These are phyloP conservation scores for Nigrospora osmanthi DNA, from an alignment of 2,329 filamentous ascomycete genomes.

Conservation along the genomic window DNA sequence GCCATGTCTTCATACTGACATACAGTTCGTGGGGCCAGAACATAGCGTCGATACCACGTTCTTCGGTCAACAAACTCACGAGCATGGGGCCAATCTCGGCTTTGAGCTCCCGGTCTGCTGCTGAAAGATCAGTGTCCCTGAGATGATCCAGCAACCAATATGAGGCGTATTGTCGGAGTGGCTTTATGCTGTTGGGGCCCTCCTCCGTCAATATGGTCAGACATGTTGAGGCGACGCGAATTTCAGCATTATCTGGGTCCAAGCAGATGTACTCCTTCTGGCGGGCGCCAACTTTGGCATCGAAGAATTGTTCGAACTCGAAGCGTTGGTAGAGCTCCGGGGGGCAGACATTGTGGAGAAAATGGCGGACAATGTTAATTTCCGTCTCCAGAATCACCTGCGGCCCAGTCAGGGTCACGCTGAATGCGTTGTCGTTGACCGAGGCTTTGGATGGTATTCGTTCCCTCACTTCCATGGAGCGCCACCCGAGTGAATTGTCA, in stretches of 20 bases:
- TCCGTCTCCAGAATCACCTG: slow-evolving; percentile 19
- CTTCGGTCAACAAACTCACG: slow-evolving; percentile 17
- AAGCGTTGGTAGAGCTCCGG: slow-evolving; percentile 21
- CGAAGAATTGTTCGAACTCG: slow-evolving; percentile 24
- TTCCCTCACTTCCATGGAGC: slow-evolving; percentile 16
- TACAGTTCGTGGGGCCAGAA: slow-evolving; percentile 18
- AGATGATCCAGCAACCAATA: slow-evolving; percentile 19
- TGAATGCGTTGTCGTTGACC: not conserved
- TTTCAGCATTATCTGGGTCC: slow-evolving; percentile 22
- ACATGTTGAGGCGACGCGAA: slow-evolving; percentile 18
- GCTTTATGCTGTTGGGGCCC: slow-evolving; percentile 9
- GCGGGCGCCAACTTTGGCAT: slow-evolving; percentile 16
- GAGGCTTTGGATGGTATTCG: slow-evolving; percentile 12
- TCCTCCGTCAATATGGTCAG: slow-evolving; percentile 17
- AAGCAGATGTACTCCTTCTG: slow-evolving; percentile 21
- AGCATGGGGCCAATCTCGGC: slow-evolving; percentile 17
- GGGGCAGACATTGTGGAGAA: slow-evolving; percentile 23
- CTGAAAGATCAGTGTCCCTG: slow-evolving; percentile 14
- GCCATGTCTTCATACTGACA: slow-evolving; percentile 18
- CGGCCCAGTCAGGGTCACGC: slow-evolving; percentile 2
- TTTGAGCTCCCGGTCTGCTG: slow-evolving; percentile 18
- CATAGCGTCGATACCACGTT: slow-evolving; percentile 18
- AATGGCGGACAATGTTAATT: slow-evolving; percentile 22
- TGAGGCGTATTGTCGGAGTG: slow-evolving; percentile 16
- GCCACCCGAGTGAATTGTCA: slow-evolving; percentile 17